phyloP scores from a whole-genome alignment of 2,329 filamentous ascomycete genomes.

The Colletotrichum sp. region DNA sequence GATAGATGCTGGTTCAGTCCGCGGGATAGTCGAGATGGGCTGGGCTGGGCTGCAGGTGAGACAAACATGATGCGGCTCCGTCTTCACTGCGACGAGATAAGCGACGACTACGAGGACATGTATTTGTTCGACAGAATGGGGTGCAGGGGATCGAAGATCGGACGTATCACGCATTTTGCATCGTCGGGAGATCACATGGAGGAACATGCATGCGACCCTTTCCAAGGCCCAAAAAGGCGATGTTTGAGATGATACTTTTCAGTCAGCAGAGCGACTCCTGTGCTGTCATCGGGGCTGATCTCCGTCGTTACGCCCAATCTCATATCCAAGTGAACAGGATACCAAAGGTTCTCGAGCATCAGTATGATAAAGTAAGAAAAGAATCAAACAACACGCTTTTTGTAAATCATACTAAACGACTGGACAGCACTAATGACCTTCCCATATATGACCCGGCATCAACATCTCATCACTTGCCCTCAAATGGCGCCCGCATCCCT shows the following conservation, averaged over 20 bases:
- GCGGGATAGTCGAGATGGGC: rapidly evolving
- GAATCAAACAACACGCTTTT: not conserved
- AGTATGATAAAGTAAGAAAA: not conserved
- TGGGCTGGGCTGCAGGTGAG: not conserved
- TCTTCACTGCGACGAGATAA: not conserved
- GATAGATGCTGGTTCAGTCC: not conserved
- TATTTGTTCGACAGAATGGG: not conserved
- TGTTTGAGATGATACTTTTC: not conserved
- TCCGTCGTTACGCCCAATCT: rapidly evolving
- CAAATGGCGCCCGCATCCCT: not conserved
- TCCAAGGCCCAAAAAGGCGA: not conserved
- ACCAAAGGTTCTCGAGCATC: rapidly evolving
- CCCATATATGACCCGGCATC: rapidly evolving
- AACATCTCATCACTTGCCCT: not conserved
- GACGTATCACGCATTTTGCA: not conserved
- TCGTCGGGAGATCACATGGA: not conserved
- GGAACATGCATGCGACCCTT: not conserved
- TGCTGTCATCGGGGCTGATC: rapidly evolving
- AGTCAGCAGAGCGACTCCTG: not conserved
- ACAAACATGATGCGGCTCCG: not conserved
- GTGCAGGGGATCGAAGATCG: not conserved
- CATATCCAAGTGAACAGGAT: not conserved
- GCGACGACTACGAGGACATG: not conserved
- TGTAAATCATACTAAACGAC: not conserved
- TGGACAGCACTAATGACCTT: not conserved